A percentile compares a stretch with the other conserved stretches of the same genome.
Evolutionary conservation across 2,329 filamentous ascomycete species (phyloP).

Genomic region (Scortechinia acanthostroma): DNA sequence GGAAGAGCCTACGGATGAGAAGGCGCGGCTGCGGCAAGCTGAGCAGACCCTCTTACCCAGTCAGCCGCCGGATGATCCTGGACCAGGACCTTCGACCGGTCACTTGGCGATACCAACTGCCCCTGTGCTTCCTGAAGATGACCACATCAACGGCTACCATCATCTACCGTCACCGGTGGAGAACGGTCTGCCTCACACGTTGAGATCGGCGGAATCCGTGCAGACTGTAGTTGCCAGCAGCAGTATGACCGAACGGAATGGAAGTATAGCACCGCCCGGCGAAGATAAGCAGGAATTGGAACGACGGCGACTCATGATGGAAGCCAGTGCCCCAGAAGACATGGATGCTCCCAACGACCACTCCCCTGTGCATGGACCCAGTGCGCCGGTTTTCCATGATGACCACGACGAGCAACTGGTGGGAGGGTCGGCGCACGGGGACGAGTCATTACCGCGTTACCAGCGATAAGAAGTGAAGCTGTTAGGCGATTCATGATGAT

Average conservation of each 20-base stretch:
- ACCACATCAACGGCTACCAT: slow-evolving; percentile 18
- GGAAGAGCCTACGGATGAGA: slow-evolving; percentile 49
- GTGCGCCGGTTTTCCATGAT: background rate
- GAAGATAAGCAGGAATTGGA: slow-evolving; percentile 58
- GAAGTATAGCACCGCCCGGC: slow-evolving; percentile 5
- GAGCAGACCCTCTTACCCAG: slow-evolving; percentile 53
- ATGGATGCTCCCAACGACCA: background rate
- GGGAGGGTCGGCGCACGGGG: background rate
- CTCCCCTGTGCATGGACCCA: background rate
- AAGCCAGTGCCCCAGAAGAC: slow-evolving; percentile 30
- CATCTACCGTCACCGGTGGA: slow-evolving; percentile 5
- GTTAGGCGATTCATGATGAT: no score
- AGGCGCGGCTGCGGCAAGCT: slow-evolving; percentile 44
- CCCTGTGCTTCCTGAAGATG: slow-evolving; percentile 26
- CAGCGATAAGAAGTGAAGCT: no score
- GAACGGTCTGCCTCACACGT: slow-evolving; percentile 6
- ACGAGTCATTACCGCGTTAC: slow-evolving; percentile 1
- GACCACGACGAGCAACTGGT: background rate
- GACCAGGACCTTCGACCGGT: slow-evolving; percentile 21
- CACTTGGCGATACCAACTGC: slow-evolving; percentile 25
- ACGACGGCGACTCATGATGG: slow-evolving; percentile 29
- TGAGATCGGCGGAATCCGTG: background rate
- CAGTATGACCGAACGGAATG: background rate
- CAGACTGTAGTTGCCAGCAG: background rate
- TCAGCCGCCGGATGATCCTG: slow-evolving; percentile 36